Conservation (phyloP, 768 basidiomycete species). For the Suillus brevipes region DNA sequence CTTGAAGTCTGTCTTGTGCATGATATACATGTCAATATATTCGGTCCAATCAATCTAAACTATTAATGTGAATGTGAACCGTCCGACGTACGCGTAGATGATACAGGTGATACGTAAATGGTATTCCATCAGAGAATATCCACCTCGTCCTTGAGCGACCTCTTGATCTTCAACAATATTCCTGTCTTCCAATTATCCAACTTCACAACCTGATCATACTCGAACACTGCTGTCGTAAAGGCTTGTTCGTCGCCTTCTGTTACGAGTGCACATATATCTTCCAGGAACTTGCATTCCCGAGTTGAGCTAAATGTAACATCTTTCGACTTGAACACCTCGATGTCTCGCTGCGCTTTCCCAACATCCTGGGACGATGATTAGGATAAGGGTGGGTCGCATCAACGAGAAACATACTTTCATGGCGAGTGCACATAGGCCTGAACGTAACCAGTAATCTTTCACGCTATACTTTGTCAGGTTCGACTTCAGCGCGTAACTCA, state of each 20-base stretch:
- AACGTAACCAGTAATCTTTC: slow-evolving; percentile 94
- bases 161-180: slow-evolving; percentile 90
- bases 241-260: slow-evolving; percentile 68
- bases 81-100: background rate
- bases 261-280: slow-evolving; percentile 74
- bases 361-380: slow-evolving; percentile 61
- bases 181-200: slow-evolving; percentile 96
- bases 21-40: slow-evolving; percentile 1
- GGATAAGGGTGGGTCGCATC: background rate
- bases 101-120: background rate
- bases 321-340: slow-evolving; percentile 73
- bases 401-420: slow-evolving; percentile 61
- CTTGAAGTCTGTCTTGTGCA: background rate
- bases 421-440: slow-evolving; percentile 86
- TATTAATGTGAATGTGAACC: background rate
- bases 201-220: slow-evolving; percentile 90
- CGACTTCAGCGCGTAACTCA: slow-evolving; percentile 75
- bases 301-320: slow-evolving; percentile 87
- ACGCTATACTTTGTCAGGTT: slow-evolving; percentile 96
- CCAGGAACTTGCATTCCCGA: slow-evolving; percentile 88
- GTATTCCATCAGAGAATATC: slow-evolving; percentile 25
- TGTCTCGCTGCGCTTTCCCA: slow-evolving; percentile 78
- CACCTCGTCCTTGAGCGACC: slow-evolving; percentile 63
- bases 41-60: background rate
- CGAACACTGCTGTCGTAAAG: slow-evolving; percentile 83